Base-by-base conservation (phyloP, 2,329 filamentous ascomycete genomes). In the Fusarium sp. region DNA sequence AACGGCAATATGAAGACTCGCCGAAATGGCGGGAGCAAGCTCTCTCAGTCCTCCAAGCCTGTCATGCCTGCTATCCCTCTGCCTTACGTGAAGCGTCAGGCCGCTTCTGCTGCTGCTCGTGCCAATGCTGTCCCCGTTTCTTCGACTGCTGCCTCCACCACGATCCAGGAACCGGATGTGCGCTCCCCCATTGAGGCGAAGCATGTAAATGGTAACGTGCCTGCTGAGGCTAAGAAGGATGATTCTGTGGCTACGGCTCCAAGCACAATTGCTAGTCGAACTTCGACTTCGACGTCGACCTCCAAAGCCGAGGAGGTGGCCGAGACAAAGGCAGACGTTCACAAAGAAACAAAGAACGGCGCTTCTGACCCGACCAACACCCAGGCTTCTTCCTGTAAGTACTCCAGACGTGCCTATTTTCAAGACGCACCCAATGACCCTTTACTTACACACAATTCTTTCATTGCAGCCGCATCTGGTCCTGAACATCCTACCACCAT, bases 31-130 rank as follows among this genome's bases (percentile, higher is more conserved):
- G 61, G 72, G 54, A 74, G 73, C 75, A 81, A 79, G 77, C 78
- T 79, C 68, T 76, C 75, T 63, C 78, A 80, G 60, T 76, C 73
- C 65, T 69, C 78, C 65, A 82, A 81, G 72, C 78, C 81, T 54
- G 78, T 84, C 45, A 76, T 82, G 64, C 83, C 83, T 66, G 83
- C 79, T 62, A 80, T 84, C 51, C 83, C 83, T 55, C 73, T 84
- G 69, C 81, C 81, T 24, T 79, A 83, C 69, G 78, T 82, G 57
- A 84, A 83, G 73, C 82, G 82, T 63, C 79, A 83, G 73, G 79
- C 80, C 64, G 80, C 81, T 42, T 76, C 80, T 17, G 75, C 80
- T 28, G 78, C 81, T 38, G 78, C 78, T 57, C 77, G 81, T 62
- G 70, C 78, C 32, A 74, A 74, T 63, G 62, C 74, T 62, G 45